Conservation (phyloP, 148 eudicot species). For the Spergularia bocconei region DNA sequence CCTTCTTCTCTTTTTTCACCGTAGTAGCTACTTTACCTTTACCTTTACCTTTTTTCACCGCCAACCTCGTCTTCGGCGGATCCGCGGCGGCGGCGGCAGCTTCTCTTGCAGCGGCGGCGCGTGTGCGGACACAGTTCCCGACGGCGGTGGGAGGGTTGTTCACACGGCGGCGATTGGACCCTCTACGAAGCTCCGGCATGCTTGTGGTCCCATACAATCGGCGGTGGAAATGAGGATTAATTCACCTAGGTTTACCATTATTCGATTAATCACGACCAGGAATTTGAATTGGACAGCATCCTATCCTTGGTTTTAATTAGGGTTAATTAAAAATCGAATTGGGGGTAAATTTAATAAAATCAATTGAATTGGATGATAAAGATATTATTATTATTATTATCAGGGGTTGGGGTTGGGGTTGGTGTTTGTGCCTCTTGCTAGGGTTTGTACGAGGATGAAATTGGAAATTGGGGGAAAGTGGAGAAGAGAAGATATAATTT, state of each 20-base stretch:
- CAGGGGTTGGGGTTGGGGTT: conserved; percentile 1
- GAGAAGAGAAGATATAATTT: too few relatives aligned
- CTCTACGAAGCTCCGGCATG: conserved; percentile 61
- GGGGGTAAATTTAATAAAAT: background rate
- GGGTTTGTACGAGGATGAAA: conserved; percentile 29
- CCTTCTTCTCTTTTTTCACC: conserved; percentile 17
- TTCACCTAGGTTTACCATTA: conserved; percentile 25
- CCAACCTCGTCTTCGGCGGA: conserved; percentile 24
- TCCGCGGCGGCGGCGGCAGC: conserved; percentile 19
- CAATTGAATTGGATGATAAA: background rate
- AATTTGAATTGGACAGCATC: conserved; percentile 24
- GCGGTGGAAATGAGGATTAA: conserved; percentile 7
- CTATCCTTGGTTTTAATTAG: too few relatives aligned
- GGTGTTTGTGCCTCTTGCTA: conserved; percentile 11
- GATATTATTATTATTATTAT: background rate
- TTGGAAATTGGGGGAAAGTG: background rate
- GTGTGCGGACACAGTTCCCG: conserved; percentile 44
- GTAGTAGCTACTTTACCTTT: background rate
- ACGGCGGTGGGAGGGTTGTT: conserved; percentile 13
- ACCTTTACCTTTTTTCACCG: conserved; percentile 19
- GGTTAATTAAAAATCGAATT: background rate
- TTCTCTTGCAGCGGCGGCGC: conserved; percentile 51
- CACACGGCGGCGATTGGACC: conserved; percentile 37
- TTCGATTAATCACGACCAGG: conserved; percentile 24
- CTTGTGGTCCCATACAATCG: conserved; percentile 37